phyloP scores from a whole-genome alignment of 805 yeast species.

The Ogataea glucozyma region DNA sequence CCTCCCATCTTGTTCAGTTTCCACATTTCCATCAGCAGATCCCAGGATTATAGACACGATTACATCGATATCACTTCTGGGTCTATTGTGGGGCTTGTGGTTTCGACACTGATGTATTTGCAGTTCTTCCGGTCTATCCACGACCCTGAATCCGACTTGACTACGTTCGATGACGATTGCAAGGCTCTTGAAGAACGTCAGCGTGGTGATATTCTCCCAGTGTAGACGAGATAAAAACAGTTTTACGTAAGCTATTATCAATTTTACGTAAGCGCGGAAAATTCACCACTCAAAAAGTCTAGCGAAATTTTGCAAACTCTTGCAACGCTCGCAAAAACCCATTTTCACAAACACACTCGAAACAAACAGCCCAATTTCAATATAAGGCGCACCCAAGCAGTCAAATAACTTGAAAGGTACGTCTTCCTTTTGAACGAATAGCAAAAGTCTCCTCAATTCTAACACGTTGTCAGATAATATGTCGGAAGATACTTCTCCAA shows the following conservation, averaged over 20 bases:
- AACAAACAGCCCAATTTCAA: no score
- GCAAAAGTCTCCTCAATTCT: no score
- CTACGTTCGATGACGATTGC: constrained; percentile 9
- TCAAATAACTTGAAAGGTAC: no score
- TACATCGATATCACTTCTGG: constrained; percentile 80
- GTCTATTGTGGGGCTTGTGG: constrained; percentile 55
- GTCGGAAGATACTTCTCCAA: constrained; percentile 34
- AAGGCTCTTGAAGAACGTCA: constrained; percentile 10
- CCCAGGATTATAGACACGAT: constrained; percentile 91
- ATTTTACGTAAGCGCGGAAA: not conserved
- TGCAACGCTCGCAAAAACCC: no score
- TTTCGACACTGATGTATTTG: constrained; percentile 42
- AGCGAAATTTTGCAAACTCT: no score
- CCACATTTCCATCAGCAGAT: constrained; percentile 74
- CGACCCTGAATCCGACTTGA: constrained; percentile 6
- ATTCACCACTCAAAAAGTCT: not conserved
- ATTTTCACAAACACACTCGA: no score
- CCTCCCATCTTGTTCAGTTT: constrained; percentile 63
- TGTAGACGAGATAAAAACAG: not conserved
- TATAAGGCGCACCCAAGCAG: no score
- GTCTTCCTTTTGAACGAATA: no score
- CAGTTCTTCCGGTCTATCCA: constrained; percentile 28
- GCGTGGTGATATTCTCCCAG: constrained; percentile 6
- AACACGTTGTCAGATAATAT: no score
- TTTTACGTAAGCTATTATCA: constrained; percentile 15